Conservation (phyloP, 352 stramenopile genomes). For the Phytophthora meadii region DNA sequence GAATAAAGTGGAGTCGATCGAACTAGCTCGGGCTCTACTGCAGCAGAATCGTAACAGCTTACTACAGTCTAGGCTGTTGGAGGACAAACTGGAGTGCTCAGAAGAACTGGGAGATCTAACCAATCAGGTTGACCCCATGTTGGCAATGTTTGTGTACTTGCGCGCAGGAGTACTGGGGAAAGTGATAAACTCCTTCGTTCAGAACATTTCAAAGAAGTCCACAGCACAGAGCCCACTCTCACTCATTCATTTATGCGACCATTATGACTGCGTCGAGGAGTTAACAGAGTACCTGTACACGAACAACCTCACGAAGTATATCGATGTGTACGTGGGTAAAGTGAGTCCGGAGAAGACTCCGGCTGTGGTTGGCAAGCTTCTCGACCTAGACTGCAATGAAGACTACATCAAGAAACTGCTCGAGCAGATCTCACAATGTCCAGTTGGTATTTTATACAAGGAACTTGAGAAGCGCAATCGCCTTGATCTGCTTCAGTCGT, state of each 20-base stretch:
- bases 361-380: slow-evolving; percentile 98
- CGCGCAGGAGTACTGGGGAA: slow-evolving; percentile 98
- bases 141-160: slow-evolving; percentile 99
- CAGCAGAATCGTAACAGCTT: slow-evolving; percentile 97
- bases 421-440: slow-evolving; percentile 95
- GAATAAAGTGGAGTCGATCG: slow-evolving; percentile 99
- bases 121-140: slow-evolving; percentile 94
- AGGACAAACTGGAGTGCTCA: slow-evolving; percentile 99
- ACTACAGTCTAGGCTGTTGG: slow-evolving; percentile 99
- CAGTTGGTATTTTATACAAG: slow-evolving; percentile 98
- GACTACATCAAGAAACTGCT: slow-evolving; percentile 99
- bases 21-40: slow-evolving; percentile 98
- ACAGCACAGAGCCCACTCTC: slow-evolving; percentile 98
- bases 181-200: slow-evolving; percentile 99
- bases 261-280: slow-evolving; percentile 99
- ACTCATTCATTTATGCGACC: slow-evolving; percentile 99
- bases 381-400: slow-evolving; percentile 98
- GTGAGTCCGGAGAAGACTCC: slow-evolving; percentile 98
- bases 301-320: slow-evolving; percentile 99
- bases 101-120: slow-evolving; percentile 98
- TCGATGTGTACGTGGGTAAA: slow-evolving; percentile 99
- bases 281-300: slow-evolving; percentile 99
- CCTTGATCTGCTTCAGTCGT: slow-evolving; percentile 98
- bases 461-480: slow-evolving; percentile 99
- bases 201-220: slow-evolving; percentile 98